A percentile compares a stretch with the other conserved stretches of the same genome.
phyloP scores from a whole-genome alignment of 2,329 filamentous ascomycete genomes.

The Leptodontidium sp. region DNA sequence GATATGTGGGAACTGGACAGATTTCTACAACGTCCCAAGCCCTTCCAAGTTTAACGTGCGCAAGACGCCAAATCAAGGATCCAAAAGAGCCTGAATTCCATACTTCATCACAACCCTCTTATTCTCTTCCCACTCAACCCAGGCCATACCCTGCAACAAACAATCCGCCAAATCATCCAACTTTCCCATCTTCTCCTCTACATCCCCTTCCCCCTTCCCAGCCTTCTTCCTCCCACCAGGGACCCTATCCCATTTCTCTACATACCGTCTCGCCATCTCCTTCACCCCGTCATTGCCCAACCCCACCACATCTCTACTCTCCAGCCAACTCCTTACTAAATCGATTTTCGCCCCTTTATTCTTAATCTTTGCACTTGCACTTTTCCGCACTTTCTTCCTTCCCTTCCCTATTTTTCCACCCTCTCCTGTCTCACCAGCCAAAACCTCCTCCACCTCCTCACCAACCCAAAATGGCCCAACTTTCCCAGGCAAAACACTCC shows the following conservation, averaged over 20 bases:
- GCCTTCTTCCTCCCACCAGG: constrained; percentile 43
- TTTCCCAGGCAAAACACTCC: constrained; percentile 60
- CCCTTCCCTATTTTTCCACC: constrained; percentile 37
- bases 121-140: constrained; percentile 78
- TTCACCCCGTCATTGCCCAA: constrained; percentile 48
- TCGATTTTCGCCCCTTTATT: constrained; percentile 70
- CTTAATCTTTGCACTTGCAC: constrained; percentile 52
- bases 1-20: no score
- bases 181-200: constrained; percentile 57
- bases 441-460: constrained; percentile 38
- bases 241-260: constrained; percentile 45
- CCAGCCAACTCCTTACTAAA: constrained; percentile 64
- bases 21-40: no score
- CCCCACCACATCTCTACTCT: constrained; percentile 41
- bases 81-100: constrained; percentile 46
- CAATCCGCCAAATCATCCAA: constrained; percentile 85
- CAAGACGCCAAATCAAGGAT: constrained; percentile 23
- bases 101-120: constrained; percentile 47
- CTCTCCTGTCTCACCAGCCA: constrained; percentile 32
- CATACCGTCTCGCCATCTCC: constrained; percentile 48
- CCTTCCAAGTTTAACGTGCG: background rate
- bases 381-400: constrained; percentile 46
- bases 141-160: constrained; percentile 78
- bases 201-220: constrained; percentile 40
- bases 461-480: constrained; percentile 65